A percentile compares a stretch with the other conserved stretches of the same genome.
Conservation (phyloP, 805 yeast genomes). For the Starmera amethionina region DNA sequence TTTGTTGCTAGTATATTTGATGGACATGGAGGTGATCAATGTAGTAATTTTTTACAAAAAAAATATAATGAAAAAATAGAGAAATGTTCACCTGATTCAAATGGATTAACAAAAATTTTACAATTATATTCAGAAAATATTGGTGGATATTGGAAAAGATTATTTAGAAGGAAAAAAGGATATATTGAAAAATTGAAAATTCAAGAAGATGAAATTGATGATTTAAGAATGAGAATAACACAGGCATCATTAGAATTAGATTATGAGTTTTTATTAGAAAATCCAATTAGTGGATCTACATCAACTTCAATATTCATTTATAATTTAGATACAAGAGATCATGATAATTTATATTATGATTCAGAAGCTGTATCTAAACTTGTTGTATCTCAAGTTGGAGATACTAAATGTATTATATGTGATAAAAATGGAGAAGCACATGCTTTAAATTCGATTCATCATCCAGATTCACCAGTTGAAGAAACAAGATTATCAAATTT, state of each 20-base stretch:
- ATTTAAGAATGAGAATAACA: conserved; percentile 50
- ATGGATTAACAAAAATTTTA: conserved; percentile 34
- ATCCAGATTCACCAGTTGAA: conserved; percentile 78
- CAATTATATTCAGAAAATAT: conserved; percentile 46
- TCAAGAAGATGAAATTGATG: conserved; percentile 30
- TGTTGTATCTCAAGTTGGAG: conserved; percentile 86
- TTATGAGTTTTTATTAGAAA: conserved; percentile 36
- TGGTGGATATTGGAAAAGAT: conserved; percentile 78
- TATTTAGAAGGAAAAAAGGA: conserved; percentile 39
- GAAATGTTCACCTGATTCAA: conserved; percentile 20
- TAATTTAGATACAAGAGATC: conserved; percentile 25
- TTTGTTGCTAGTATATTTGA: conserved; percentile 77
- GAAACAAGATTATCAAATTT: conserved; percentile 58
- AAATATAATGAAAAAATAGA: conserved; percentile 49
- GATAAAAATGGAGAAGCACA: conserved; percentile 76
- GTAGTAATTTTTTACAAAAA: conserved; percentile 49
- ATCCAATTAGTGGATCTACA: conserved; percentile 48
- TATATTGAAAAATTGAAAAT: conserved; percentile 25
- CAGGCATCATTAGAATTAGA: conserved; percentile 60
- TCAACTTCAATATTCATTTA: conserved; percentile 58
- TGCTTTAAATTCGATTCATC: conserved; percentile 71
- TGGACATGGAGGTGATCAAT: conserved; percentile 88
- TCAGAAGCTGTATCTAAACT: conserved; percentile 57
- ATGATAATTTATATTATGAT: conserved; percentile 31
- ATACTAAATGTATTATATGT: conserved; percentile 78